These are phyloP conservation scores for Eucalyptus lansdowneana DNA, from an alignment of 345 rosid species.

Conservation along the genomic window DNA sequence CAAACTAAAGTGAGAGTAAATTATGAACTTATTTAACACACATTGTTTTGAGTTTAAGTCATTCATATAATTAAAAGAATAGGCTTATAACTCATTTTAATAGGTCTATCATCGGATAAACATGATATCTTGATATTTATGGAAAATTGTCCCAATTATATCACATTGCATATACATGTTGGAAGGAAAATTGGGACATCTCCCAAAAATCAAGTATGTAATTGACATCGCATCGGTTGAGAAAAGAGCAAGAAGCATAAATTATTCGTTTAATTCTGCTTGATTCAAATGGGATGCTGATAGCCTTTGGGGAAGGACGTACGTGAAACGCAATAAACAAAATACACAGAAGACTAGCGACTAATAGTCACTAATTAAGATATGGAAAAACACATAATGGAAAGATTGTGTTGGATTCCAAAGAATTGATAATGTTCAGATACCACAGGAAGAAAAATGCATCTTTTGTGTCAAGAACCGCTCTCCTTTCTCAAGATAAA, in stretches of 20 bases:
- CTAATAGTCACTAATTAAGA: not conserved
- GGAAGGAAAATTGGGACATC: not conserved
- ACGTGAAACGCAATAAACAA: not conserved
- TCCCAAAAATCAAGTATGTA: not conserved
- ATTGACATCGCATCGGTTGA: not conserved
- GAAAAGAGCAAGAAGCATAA: not conserved
- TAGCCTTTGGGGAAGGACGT: not conserved
- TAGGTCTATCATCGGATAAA: no score
- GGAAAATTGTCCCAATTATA: no score
- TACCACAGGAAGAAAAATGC: not conserved
- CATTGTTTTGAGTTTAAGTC: no score
- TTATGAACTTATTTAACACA: no score
- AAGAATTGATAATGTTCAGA: not conserved
- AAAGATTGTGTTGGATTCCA: not conserved
- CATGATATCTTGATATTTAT: no score
- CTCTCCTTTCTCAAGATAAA: constrained; percentile 45
- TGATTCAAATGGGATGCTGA: not conserved
- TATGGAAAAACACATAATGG: not conserved
- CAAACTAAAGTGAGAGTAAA: no score
- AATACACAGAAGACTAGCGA: not conserved
- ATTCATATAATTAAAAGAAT: no score
- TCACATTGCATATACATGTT: not conserved
- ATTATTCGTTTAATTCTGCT: not conserved
- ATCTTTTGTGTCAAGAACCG: not conserved
- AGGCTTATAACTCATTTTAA: no score